These are phyloP conservation scores for Heliocybe sulcata DNA, from an alignment of 1,284 basidiomycete genomes.

Conservation along the genomic window DNA sequence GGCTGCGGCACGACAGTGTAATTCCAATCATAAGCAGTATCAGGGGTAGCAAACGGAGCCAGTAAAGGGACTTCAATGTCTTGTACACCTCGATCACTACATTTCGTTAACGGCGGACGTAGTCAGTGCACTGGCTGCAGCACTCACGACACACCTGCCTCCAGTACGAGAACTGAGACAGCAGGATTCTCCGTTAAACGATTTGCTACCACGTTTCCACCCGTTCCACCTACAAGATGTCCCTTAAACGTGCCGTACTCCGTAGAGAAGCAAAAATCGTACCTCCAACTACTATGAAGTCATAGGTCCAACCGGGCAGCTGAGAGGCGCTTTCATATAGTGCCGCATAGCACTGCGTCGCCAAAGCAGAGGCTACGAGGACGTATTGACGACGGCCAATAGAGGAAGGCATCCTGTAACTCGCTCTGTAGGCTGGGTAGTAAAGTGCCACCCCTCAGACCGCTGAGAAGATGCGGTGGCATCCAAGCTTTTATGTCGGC, in stretches of 20 bases:
- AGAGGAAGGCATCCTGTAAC: not conserved
- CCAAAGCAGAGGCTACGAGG: not conserved
- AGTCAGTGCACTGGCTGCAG: not conserved
- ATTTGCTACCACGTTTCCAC: conserved; percentile 18
- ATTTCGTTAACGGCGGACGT: not conserved
- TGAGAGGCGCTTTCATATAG: conserved; percentile 1
- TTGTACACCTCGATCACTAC: not conserved
- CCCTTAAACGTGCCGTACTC: not conserved
- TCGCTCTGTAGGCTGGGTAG: not conserved
- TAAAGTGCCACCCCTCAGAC: no score
- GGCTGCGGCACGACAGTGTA: conserved; percentile 24
- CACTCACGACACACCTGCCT: conserved; percentile 13
- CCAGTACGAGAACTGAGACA: conserved; percentile 17
- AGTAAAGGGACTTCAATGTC: conserved; percentile 14
- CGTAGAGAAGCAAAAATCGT: not conserved
- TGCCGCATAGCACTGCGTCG: not conserved
- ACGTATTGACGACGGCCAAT: not conserved
- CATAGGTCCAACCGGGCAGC: not conserved
- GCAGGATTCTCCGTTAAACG: conserved; percentile 14
- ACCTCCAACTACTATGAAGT: conserved; percentile 4
- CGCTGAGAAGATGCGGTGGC: no score
- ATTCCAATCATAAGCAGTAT: conserved; percentile 22
- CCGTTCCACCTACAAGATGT: conserved; percentile 7
- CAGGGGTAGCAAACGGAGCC: conserved; percentile 9
- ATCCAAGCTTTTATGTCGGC: no score